Evolutionary conservation across 148 eudicot species (phyloP).

Genomic region (Vaccinium corymbosum): DNA sequence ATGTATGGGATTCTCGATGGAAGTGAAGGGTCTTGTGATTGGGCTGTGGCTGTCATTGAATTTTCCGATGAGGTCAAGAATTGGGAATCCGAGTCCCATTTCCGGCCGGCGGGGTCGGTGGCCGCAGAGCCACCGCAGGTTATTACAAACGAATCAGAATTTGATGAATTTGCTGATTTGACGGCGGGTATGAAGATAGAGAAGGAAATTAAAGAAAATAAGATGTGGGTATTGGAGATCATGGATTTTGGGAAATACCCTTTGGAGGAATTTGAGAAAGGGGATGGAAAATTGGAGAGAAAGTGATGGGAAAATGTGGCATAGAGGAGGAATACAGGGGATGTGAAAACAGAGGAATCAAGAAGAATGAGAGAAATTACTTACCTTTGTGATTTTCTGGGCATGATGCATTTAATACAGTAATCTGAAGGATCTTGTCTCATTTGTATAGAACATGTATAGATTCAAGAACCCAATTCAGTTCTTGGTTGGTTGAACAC

Average conservation of each 20-base stretch:
- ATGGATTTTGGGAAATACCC: conserved; percentile 20
- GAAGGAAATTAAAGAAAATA: conserved; percentile 9
- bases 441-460: not conserved
- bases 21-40: conserved; percentile 67
- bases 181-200: not conserved
- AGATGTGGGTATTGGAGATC: conserved; percentile 26
- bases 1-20: conserved; percentile 70
- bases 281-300: not conserved
- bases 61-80: conserved; percentile 33
- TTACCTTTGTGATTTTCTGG: not conserved
- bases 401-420: not conserved
- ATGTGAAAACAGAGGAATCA: not conserved
- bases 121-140: conserved; percentile 22
- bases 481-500: conserved; percentile 11
- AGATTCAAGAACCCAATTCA: not conserved
- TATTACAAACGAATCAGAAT: conserved; percentile 20
- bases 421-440: not conserved
- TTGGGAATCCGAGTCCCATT: conserved; percentile 61
- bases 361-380: not conserved
- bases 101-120: conserved; percentile 49
- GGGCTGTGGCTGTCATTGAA: conserved; percentile 34
- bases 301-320: conserved; percentile 12
- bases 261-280: conserved; percentile 7
- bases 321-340: conserved; percentile 7
- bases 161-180: not conserved